Evolutionary conservation across 495 filamentous ascomycete genomes (phyloP).

Genomic region (Friedmanniomyces simplex): DNA sequence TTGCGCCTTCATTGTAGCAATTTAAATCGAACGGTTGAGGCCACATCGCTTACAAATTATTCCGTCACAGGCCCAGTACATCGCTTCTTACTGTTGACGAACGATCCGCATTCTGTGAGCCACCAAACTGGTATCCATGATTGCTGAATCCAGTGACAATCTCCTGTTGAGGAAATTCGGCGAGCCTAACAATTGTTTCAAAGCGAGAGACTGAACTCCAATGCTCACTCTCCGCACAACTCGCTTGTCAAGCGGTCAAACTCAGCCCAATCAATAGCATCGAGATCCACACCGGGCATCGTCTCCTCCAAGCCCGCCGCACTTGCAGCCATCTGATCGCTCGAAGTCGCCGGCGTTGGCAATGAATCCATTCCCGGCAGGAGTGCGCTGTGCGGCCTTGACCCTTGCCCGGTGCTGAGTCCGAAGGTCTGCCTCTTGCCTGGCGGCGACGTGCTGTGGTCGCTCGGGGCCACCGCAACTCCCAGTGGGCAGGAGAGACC

Average conservation of each 20-base stretch:
- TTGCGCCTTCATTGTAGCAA: no score
- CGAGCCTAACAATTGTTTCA: no score
- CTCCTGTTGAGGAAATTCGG: no score
- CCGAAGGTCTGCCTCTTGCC: neutral
- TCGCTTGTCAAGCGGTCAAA: slow-evolving; percentile 7
- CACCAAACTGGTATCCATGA: no score
- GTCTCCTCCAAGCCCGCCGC: neutral
- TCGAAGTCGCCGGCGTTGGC: neutral
- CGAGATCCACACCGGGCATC: neutral
- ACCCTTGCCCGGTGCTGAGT: neutral
- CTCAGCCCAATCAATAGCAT: slow-evolving; percentile 6
- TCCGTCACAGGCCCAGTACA: no score
- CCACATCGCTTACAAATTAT: no score
- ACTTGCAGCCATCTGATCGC: neutral
- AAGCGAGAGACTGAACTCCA: no score
- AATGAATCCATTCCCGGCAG: slow-evolving; percentile 3
- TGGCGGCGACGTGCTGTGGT: neutral
- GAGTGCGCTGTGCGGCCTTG: slow-evolving; percentile 1
- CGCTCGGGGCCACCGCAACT: neutral
- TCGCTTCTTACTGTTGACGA: no score
- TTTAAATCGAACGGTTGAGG: no score
- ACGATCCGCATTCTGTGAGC: no score
- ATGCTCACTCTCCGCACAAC: slow-evolving; percentile 1
- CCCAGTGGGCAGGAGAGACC: neutral
- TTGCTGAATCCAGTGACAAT: no score